Base-by-base conservation (phyloP, 306 rosid species). In the Boehmeria nivea region DNA sequence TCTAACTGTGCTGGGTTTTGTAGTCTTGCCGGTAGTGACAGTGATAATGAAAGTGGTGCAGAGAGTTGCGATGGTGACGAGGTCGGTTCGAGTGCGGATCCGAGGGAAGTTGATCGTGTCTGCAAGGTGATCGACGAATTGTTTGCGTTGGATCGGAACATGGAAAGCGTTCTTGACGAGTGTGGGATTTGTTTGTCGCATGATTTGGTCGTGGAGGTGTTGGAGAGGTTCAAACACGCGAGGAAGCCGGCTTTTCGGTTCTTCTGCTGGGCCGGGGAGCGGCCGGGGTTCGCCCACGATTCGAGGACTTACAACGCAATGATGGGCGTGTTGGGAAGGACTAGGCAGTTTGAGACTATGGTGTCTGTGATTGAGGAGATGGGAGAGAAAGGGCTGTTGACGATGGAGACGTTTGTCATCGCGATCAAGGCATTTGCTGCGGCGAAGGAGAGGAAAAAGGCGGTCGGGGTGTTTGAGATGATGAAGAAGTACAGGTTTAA, bases 301-400 rank as follows among this genome's bases (percentile, higher is more conserved):
- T 84, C 84, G 0, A 72, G 70, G 56, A 82, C 87, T 57, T 91
- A 72, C 54, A 80, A 91, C 61, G 62, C 55, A 16, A 91, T 87
- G 87, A 78, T 91, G 89, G 14, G 28, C 49, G 70, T 91, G 61
- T 34, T 91, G 13, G 98, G 96, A 54, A 91, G 76, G 89, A 80
- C 89, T 13, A 82, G 89, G 31, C 95, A 91, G 66, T 82, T 91
- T 56, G 96, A 91, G 84, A 87, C 96, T 38, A 82, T 87, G 96
- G 90, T 84, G 3, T 77, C 85, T 10, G 31, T 87, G 75, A 83
- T 91, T 16, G 95, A 87, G 73, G 96, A 91, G 78, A 84, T 91
- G 87, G 96, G 85, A 39, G 83, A 69, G 66, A 82, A 78, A 71
- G 83, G 84, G 17, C 67, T 78, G 46, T 63, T 91, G 79, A 84